A percentile compares a stretch with the other conserved stretches of the same genome.
Conservation (phyloP, 352 stramenopile species). For the Globisporangium acanthophoron region DNA sequence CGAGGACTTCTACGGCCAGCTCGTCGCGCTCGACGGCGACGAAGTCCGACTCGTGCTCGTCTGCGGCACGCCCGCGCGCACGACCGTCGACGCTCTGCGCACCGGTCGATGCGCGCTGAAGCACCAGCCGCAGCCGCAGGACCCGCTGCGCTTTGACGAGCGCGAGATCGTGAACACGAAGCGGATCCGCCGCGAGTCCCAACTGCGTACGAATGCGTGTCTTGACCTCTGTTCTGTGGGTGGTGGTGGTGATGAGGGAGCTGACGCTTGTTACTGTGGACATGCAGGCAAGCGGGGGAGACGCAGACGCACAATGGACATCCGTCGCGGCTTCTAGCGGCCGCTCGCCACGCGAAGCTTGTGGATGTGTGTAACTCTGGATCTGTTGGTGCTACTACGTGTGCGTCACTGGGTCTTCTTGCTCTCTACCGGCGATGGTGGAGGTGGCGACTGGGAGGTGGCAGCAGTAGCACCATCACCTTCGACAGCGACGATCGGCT, state of each 20-base stretch:
- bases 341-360: not conserved
- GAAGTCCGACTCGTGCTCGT: conserved; percentile 42
- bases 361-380: not conserved
- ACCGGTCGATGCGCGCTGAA: conserved; percentile 35
- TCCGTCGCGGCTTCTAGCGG: conserved; percentile 34
- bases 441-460: no score
- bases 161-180: conserved; percentile 21
- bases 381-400: not conserved
- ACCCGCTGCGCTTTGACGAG: conserved; percentile 15
- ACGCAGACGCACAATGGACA: conserved; percentile 36
- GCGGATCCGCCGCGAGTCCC: conserved; percentile 5
- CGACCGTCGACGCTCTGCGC: conserved; percentile 28
- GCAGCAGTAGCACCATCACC: not conserved
- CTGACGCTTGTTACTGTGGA: not conserved
- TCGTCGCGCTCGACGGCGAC: conserved; percentile 25
- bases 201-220: conserved; percentile 5
- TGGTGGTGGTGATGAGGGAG: no score
- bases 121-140: conserved; percentile 13
- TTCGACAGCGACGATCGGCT: conserved; percentile 18
- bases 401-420: conserved; percentile 28
- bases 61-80: conserved; percentile 33
- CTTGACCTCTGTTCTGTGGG: not conserved
- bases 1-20: conserved; percentile 58
- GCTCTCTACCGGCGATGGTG: not conserved
- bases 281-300: conserved; percentile 16